Conservation (phyloP, 225 moss, liverwort and hornwort species). For the Sphagnum contortum region DNA sequence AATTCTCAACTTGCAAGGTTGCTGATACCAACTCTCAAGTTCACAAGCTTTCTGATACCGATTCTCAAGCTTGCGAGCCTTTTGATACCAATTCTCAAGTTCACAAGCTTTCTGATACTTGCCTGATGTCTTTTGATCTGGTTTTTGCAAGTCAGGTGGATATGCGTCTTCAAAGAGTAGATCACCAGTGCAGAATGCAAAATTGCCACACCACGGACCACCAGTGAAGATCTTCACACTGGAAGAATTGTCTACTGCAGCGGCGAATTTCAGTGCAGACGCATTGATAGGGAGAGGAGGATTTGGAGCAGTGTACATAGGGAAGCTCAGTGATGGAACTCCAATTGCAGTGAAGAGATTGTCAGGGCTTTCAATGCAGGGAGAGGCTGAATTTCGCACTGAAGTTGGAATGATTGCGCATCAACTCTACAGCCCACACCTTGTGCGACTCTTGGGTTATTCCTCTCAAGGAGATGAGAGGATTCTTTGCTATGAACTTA, state of each 20-base stretch:
- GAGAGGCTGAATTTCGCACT: constrained; percentile 20
- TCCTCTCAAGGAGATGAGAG: constrained; percentile 18
- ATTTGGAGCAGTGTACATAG: constrained; percentile 17
- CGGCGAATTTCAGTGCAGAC: constrained; percentile 9
- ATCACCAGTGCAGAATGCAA: not conserved
- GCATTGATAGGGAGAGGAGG: constrained; percentile 15
- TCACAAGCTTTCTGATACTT: no score
- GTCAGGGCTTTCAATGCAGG: constrained; percentile 10
- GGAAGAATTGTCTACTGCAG: constrained; percentile 11
- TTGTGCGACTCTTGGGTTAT: constrained; percentile 17
- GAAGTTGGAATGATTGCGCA: constrained; percentile 23
- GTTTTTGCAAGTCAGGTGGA: not conserved
- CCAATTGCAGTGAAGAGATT: constrained; percentile 16
- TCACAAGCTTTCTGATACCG: no score
- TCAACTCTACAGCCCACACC: constrained; percentile 14
- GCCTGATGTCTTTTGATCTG: no score
- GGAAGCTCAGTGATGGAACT: constrained; percentile 15
- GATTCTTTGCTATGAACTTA: constrained; percentile 17
- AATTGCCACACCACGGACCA: not conserved
- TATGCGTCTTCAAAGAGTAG: not conserved
- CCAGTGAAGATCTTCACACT: constrained; percentile 1
- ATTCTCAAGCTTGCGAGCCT: not conserved
- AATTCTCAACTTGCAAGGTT: not conserved
- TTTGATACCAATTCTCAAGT: no score
- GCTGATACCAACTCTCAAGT: not conserved